Base-by-base conservation (phyloP, 129 eudicot species). In the Erigeron canadensis region DNA sequence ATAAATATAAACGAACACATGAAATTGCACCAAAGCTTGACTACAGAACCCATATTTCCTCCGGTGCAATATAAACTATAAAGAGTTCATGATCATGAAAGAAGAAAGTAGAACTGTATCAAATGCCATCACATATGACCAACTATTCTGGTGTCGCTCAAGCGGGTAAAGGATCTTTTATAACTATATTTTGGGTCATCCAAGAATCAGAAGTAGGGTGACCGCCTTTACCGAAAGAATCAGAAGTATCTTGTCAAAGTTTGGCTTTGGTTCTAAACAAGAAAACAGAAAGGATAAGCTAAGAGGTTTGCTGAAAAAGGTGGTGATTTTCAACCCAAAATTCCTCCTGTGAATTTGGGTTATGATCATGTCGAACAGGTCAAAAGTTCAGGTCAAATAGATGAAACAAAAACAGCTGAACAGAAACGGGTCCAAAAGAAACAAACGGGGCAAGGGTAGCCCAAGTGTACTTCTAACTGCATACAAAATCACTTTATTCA, bases 111-210 rank as follows among this genome's bases (percentile, higher is more conserved):
- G 57, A 75, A 44, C 51, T 34, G 74, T 66, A 67, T 66, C 74
- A 75, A 11, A 66, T 56, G 61, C 46, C 69, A 18, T 56, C 74
- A 58, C 8, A 37, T 59, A 57, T 67, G 69, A 60, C 69, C 56
- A 54, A 4, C 17, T 61, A 60, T 48, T 68, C 47, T 10, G 9
- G 37, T 15, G 56, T 69, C 40, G 70, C 39, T 16, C 59, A 87
- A 16, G 96, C 93, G 0, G 85, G 81, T 75, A 86, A 75, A 66
- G 96, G 93, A 78, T 89, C 96, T 77, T 89, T 93, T 93, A 86
- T 80, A 81, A 84, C 96, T 89, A 89, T 69, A 66, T 28, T 67
- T n/a, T 77, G 37, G 53, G 47, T 60, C 17, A 58, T 50, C 55
- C 63, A 60, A 42, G 44, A 63, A 78, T 8, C 6, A 75, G 15